Evolutionary conservation across 495 filamentous ascomycete species (phyloP).

Genomic region (Penicillium subrubescens): DNA sequence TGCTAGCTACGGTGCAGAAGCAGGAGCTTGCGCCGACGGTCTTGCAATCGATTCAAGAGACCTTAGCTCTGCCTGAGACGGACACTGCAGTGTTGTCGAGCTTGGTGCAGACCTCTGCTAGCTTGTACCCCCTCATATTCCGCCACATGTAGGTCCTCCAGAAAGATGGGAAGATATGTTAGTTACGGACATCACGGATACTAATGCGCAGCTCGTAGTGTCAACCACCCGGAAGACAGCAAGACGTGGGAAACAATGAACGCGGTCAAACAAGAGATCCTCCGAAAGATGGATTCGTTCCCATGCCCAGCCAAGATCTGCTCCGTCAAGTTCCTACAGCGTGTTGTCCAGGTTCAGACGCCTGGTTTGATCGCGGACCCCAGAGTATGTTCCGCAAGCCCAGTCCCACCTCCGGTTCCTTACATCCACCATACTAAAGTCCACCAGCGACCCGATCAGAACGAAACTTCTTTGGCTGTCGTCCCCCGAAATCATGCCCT

Average conservation of each 20-base stretch:
- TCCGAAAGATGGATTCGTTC: constrained; percentile 85
- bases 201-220: constrained; percentile 57
- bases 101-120: constrained; percentile 80
- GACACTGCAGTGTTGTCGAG: constrained; percentile 76
- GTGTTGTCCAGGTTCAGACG: constrained; percentile 89
- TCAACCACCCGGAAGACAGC: constrained; percentile 77
- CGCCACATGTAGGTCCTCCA: constrained; percentile 80
- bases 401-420: constrained; percentile 23
- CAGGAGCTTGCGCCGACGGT: constrained; percentile 70
- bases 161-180: background rate
- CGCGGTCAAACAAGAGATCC: constrained; percentile 83
- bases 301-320: constrained; percentile 77
- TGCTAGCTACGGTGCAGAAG: constrained; percentile 71
- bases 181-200: constrained; percentile 6
- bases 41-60: constrained; percentile 70
- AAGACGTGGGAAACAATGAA: constrained; percentile 84
- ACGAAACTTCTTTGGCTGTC: constrained; percentile 83
- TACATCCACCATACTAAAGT: constrained; percentile 17
- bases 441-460: constrained; percentile 71
- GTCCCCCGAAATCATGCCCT: constrained; percentile 81
- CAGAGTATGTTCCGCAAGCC: constrained; percentile 59
- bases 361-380: constrained; percentile 80
- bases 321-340: constrained; percentile 96
- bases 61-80: constrained; percentile 71
- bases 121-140: constrained; percentile 88